A percentile compares a stretch with the other conserved stretches of the same genome.
Evolutionary conservation across 768 basidiomycete genomes (phyloP).

Genomic region (Auricularia auricula-judae): DNA sequence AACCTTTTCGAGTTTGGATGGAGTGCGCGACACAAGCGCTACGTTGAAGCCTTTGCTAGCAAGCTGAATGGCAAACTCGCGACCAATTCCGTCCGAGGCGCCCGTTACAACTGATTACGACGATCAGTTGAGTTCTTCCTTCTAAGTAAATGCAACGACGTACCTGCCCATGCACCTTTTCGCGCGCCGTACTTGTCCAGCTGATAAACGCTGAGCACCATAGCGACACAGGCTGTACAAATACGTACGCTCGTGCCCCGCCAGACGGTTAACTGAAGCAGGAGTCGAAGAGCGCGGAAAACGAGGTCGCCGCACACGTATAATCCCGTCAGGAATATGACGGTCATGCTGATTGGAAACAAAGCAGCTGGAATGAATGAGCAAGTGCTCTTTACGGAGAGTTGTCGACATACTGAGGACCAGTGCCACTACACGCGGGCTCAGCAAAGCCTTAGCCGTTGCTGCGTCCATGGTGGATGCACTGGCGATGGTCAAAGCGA

Average conservation of each 20-base stretch:
- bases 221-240: neutral
- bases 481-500: too few species aligned
- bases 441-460: neutral
- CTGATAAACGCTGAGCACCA: conserved; percentile 24
- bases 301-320: neutral
- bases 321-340: neutral
- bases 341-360: neutral
- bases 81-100: conserved; percentile 91
- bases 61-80: conserved; percentile 87
- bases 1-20: conserved; percentile 46
- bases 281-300: neutral
- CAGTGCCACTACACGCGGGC: neutral
- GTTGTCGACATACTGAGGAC: neutral
- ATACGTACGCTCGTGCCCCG: neutral
- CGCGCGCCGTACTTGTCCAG: conserved; percentile 71
- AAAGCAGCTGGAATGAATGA: neutral
- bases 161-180: conserved; percentile 81
- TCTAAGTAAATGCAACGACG: neutral
- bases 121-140: neutral
- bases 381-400: neutral
- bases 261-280: neutral
- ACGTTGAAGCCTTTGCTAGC: conserved; percentile 83
- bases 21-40: conserved; percentile 70
- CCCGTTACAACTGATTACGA: conserved; percentile 69
- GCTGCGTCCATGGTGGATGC: neutral